Percentiles rank a stretch among this genome's conserved stretches.
Evolutionary conservation across 2,329 filamentous ascomycete species (phyloP).

Genomic region (Diplodia mutila): DNA sequence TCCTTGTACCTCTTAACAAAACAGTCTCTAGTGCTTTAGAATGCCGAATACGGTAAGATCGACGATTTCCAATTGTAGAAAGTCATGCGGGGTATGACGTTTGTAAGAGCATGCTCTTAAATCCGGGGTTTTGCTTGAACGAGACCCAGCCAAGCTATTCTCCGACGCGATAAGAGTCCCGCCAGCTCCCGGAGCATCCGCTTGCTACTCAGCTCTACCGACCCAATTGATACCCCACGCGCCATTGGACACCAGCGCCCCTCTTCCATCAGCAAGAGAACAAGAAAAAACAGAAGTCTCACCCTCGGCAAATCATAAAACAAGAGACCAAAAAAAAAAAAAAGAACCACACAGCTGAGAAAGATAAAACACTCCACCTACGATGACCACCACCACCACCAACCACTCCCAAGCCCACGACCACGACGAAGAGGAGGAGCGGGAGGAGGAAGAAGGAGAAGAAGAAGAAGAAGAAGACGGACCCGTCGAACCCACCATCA

Average conservation of each 20-base stretch:
- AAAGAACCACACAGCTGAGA: background rate
- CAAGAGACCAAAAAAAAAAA: background rate
- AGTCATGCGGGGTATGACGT: background rate
- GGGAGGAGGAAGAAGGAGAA: background rate
- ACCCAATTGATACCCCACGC: background rate
- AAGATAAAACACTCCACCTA: background rate
- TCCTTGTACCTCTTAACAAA: background rate
- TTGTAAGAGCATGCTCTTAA: background rate
- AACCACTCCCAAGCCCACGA: background rate
- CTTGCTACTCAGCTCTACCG: background rate
- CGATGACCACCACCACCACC: background rate
- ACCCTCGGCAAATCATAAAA: background rate
- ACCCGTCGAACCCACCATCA: background rate
- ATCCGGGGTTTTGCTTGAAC: background rate
- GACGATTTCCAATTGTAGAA: background rate
- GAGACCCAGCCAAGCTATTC: background rate
- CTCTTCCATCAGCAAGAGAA: background rate
- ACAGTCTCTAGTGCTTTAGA: background rate
- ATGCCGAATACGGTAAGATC: background rate
- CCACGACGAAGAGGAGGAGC: background rate
- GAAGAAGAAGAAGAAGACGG: background rate
- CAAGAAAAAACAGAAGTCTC: background rate
- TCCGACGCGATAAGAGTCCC: background rate
- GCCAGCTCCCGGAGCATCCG: background rate
- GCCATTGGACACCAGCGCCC: background rate